phyloP scores from a whole-genome alignment of 2,329 filamentous ascomycete species.

The Arthroderma sp. region DNA sequence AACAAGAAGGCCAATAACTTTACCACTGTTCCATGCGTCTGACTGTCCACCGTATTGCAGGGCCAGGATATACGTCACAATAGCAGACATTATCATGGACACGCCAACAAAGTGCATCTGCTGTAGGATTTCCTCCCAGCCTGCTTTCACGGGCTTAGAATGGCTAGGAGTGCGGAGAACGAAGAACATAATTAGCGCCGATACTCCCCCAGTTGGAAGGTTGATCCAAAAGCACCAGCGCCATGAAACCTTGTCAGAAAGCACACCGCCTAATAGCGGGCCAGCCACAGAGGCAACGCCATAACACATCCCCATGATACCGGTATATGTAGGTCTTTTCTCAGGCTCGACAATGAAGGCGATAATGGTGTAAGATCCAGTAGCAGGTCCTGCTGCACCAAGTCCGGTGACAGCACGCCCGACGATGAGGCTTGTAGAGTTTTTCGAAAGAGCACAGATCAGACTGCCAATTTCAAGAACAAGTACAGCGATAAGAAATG shows the following conservation, averaged over 20 bases:
- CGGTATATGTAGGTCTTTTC: conserved; percentile 23
- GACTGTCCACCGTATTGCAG: conserved; percentile 35
- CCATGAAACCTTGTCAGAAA: conserved; percentile 30
- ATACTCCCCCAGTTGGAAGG: conserved; percentile 20
- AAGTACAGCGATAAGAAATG: conserved; percentile 24
- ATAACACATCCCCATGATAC: conserved; percentile 30
- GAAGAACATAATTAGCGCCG: conserved; percentile 14
- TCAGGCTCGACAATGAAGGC: conserved; percentile 28
- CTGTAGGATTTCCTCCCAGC: conserved; percentile 15
- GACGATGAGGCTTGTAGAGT: conserved; percentile 25
- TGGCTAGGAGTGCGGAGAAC: conserved; percentile 9
- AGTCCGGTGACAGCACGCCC: conserved; percentile 29
- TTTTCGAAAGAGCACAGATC: conserved; percentile 25
- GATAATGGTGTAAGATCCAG: conserved; percentile 29
- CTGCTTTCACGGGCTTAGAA: conserved; percentile 9
- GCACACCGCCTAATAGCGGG: conserved; percentile 25
- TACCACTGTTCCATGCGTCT: conserved; percentile 32
- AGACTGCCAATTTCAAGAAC: conserved; percentile 31
- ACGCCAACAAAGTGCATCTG: conserved; percentile 32
- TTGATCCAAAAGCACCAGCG: conserved; percentile 33
- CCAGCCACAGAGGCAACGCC: conserved; percentile 15
- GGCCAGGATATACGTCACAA: conserved; percentile 36
- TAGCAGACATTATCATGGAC: conserved; percentile 31
- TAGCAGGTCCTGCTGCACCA: conserved; percentile 24
- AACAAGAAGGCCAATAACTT: conserved; percentile 37